Evolutionary conservation across 257 asterid species (phyloP).

Genomic region (Nyctanthes arbortristis): DNA sequence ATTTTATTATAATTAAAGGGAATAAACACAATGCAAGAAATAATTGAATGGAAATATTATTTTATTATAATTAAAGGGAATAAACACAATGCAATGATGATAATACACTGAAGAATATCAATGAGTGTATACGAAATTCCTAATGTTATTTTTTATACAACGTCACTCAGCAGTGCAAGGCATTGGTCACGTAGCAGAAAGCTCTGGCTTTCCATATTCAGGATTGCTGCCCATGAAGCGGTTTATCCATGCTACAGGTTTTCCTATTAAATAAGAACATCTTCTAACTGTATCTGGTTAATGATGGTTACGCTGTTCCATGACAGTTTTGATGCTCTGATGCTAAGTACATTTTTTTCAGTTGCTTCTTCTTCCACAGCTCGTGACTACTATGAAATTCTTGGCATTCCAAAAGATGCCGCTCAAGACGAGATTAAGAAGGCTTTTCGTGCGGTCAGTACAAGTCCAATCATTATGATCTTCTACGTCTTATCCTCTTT

Average conservation of each 20-base stretch:
- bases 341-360: conserved; percentile 24
- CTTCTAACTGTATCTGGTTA: background rate
- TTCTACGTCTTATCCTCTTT: background rate
- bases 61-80: background rate
- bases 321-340: conserved; percentile 17
- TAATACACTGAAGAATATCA: conserved; percentile 1
- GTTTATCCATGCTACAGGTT: conserved; percentile 82
- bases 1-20: background rate
- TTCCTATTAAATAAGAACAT: conserved; percentile 8
- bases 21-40: background rate
- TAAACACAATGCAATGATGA: background rate
- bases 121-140: conserved; percentile 7
- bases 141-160: conserved; percentile 23
- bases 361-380: conserved; percentile 48
- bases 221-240: conserved; percentile 42
- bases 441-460: conserved; percentile 81
- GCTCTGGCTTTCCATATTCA: conserved; percentile 33
- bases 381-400: conserved; percentile 72
- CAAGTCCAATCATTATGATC: conserved; percentile 15
- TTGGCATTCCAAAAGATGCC: conserved; percentile 74
- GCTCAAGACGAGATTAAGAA: conserved; percentile 75
- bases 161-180: conserved; percentile 39
- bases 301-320: conserved; percentile 6
- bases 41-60: conserved; percentile 8
- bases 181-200: conserved; percentile 29